Conservation (phyloP, 257 asterid species). For the Parsonsia alboflavescens region DNA sequence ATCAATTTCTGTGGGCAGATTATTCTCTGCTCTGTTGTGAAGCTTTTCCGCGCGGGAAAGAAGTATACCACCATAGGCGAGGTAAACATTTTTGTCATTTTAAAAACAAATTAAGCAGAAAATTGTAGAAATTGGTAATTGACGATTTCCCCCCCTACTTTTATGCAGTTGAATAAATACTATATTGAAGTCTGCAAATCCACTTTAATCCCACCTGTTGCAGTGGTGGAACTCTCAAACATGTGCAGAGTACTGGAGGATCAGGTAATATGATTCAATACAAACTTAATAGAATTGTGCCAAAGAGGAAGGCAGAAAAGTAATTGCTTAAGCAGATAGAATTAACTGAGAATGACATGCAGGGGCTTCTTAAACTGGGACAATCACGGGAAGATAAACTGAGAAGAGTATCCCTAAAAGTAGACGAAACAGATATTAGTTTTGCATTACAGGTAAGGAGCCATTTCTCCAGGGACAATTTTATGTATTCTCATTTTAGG, state of each 20-base stretch:
- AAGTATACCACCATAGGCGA: conserved; percentile 85
- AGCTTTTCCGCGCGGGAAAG: conserved; percentile 74
- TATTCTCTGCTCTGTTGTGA: conserved; percentile 92
- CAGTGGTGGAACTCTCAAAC: conserved; percentile 71
- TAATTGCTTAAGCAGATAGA: conserved; percentile 11
- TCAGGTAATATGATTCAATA: conserved; percentile 51
- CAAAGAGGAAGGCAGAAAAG: neutral
- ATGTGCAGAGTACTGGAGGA: conserved; percentile 90
- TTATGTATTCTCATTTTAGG: neutral
- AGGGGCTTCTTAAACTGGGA: conserved; percentile 91
- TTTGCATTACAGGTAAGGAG: conserved; percentile 78
- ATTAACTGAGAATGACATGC: conserved; percentile 24
- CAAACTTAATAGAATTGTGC: conserved; percentile 7
- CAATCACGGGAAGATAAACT: conserved; percentile 76
- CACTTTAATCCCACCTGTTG: conserved; percentile 70
- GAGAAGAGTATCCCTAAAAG: conserved; percentile 62
- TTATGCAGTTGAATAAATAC: conserved; percentile 62
- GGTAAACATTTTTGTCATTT: conserved; percentile 39
- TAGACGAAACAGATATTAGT: conserved; percentile 67
- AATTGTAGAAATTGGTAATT: neutral
- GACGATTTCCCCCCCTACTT: neutral
- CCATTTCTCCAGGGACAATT: neutral
- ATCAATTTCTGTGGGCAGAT: conserved; percentile 41
- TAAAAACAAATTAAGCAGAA: neutral
- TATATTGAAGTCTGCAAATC: conserved; percentile 78